A percentile compares a stretch with the other conserved stretches of the same genome.
Conservation (phyloP, 805 yeast species). For the Huiozyma sinensis region DNA sequence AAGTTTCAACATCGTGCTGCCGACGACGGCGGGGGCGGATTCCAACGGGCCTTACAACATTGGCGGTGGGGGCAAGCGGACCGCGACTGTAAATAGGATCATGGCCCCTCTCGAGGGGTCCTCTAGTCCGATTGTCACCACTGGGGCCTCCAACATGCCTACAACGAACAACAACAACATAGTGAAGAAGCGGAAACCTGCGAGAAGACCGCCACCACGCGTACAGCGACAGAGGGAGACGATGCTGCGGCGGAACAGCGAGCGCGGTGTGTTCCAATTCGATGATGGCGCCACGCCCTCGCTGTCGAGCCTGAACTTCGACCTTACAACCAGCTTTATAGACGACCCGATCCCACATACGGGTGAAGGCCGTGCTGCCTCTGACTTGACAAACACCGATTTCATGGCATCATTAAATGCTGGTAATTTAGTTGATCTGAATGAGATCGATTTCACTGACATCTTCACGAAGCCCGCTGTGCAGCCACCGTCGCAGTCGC, state of each 20-base stretch:
- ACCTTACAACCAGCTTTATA: neutral
- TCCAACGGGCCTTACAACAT: neutral
- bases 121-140: neutral
- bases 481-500: neutral
- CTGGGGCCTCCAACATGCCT: conserved; percentile 1
- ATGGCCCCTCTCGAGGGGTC: neutral
- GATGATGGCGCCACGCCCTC: neutral
- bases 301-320: neutral
- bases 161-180: conserved; percentile 11
- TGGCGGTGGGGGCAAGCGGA: neutral
- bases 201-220: neutral
- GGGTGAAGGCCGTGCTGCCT: neutral
- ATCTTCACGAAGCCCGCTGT: conserved; percentile 10
- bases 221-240: conserved; percentile 1
- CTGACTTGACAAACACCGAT: neutral
- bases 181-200: conserved; percentile 5
- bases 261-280: neutral
- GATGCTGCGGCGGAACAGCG: conserved; percentile 4
- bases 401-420: neutral
- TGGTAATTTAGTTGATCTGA: conserved; percentile 9
- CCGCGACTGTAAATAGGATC: neutral
- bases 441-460: conserved; percentile 29
- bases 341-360: neutral
- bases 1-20: conserved; percentile 26
- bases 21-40: conserved; percentile 6